Percentiles rank a stretch among this genome's conserved stretches.
Evolutionary conservation across 148 eudicot species (phyloP).

Genomic region (Rheum nobile): DNA sequence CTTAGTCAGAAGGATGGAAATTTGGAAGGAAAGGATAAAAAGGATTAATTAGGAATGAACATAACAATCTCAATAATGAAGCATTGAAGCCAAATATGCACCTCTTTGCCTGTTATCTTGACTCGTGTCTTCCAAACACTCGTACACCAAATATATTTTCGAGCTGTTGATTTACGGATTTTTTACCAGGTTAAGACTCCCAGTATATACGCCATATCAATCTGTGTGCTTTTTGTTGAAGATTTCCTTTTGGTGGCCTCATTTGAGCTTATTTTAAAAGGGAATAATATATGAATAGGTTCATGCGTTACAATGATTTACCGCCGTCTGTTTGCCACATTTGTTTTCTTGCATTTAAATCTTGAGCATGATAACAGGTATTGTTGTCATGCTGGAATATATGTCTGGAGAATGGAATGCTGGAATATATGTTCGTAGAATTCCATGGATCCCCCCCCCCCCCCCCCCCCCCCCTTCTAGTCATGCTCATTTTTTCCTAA

Average conservation of each 20-base stretch:
- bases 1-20: not conserved
- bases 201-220: not conserved
- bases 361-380: too few relatives aligned
- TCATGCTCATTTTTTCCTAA: not conserved
- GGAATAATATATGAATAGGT: not conserved
- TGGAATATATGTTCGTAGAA: too few relatives aligned
- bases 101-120: not conserved
- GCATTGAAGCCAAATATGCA: not conserved
- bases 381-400: not conserved
- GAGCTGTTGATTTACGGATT: not conserved
- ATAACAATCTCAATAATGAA: not conserved
- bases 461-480: too few relatives aligned
- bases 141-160: not conserved
- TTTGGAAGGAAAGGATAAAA: not conserved
- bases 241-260: not conserved
- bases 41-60: not conserved
- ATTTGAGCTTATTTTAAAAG: not conserved
- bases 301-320: not conserved
- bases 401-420: too few relatives aligned
- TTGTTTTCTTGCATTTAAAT: not conserved
- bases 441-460: too few relatives aligned
- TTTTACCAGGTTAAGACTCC: not conserved
- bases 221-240: not conserved
- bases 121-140: not conserved
- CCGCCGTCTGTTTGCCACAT: not conserved